Conservation (phyloP, 495 filamentous ascomycete genomes). For the Penicillium longicatenatum region DNA sequence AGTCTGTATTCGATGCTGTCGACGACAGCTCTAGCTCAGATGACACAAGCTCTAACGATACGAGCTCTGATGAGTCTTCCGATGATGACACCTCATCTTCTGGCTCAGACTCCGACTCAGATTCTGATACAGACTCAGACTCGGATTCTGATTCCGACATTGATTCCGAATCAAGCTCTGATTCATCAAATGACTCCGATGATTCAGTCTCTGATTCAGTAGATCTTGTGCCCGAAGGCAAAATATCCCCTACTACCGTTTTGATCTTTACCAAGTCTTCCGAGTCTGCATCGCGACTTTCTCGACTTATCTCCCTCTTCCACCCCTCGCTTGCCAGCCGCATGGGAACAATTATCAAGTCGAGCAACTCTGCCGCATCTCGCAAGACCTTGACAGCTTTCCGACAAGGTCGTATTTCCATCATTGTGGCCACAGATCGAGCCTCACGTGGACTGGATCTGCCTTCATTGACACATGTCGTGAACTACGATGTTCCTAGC, state of each 20-base stretch:
- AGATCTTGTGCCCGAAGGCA: conserved; percentile 18
- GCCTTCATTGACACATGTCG: conserved; percentile 72
- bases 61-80: conserved; percentile 33
- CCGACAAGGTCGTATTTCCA: conserved; percentile 59
- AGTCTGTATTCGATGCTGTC: not conserved
- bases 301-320: conserved; percentile 71
- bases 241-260: conserved; percentile 36
- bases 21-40: conserved; percentile 32
- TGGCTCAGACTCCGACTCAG: conserved; percentile 29
- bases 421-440: conserved; percentile 89
- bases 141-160: conserved; percentile 12
- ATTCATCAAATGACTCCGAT: conserved; percentile 29
- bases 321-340: conserved; percentile 56
- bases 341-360: conserved; percentile 74
- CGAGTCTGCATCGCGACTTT: conserved; percentile 77
- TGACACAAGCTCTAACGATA: conserved; percentile 31
- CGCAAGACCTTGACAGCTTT: conserved; percentile 67
- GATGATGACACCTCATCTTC: conserved; percentile 32
- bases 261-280: conserved; percentile 90
- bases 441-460: conserved; percentile 93
- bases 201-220: conserved; percentile 24
- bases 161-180: conserved; percentile 26
- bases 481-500: conserved; percentile 92
- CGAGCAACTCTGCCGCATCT: conserved; percentile 63
- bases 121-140: conserved; percentile 15